Conservation (phyloP, 1,139 yeast species). For the Suzukiozyma palmioleophila region DNA sequence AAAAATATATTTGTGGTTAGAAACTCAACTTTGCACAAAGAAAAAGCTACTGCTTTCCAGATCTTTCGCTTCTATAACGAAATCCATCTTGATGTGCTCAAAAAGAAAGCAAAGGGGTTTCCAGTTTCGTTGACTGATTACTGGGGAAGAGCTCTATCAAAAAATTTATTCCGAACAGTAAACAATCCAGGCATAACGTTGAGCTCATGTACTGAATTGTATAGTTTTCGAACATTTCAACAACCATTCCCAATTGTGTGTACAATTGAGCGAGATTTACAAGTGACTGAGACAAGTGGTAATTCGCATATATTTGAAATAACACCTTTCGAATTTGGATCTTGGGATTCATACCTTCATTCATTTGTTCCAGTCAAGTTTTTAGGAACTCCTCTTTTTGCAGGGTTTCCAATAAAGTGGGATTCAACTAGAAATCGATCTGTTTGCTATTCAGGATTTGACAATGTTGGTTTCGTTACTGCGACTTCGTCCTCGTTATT, state of each 20-base stretch:
- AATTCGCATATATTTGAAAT: slow-evolving; percentile 45
- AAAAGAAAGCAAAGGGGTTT: slow-evolving; percentile 50
- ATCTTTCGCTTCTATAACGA: slow-evolving; percentile 43
- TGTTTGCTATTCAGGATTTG: slow-evolving; percentile 54
- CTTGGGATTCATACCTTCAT: slow-evolving; percentile 52
- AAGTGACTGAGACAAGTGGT: slow-evolving; percentile 14
- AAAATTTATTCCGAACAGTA: slow-evolving; percentile 37
- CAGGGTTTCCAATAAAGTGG: slow-evolving; percentile 20
- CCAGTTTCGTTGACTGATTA: slow-evolving; percentile 60
- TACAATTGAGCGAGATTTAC: slow-evolving; percentile 30
- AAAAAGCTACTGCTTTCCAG: slow-evolving; percentile 17
- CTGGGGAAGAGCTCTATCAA: slow-evolving; percentile 61
- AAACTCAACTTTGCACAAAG: background rate
- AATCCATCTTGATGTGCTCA: slow-evolving; percentile 49
- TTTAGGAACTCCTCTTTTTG: slow-evolving; percentile 47
- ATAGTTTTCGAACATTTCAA: slow-evolving; percentile 17
- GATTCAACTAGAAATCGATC: slow-evolving; percentile 20
- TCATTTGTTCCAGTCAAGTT: slow-evolving; percentile 51
- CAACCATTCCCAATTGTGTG: slow-evolving; percentile 44
- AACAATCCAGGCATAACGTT: slow-evolving; percentile 34
- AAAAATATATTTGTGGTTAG: slow-evolving; percentile 3
- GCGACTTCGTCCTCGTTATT: slow-evolving; percentile 74
- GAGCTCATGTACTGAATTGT: slow-evolving; percentile 16
- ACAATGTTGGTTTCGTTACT: slow-evolving; percentile 67
- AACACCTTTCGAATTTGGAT: slow-evolving; percentile 67